Evolutionary conservation across 768 basidiomycete genomes (phyloP).

Genomic region (Pleurotus eryngii): DNA sequence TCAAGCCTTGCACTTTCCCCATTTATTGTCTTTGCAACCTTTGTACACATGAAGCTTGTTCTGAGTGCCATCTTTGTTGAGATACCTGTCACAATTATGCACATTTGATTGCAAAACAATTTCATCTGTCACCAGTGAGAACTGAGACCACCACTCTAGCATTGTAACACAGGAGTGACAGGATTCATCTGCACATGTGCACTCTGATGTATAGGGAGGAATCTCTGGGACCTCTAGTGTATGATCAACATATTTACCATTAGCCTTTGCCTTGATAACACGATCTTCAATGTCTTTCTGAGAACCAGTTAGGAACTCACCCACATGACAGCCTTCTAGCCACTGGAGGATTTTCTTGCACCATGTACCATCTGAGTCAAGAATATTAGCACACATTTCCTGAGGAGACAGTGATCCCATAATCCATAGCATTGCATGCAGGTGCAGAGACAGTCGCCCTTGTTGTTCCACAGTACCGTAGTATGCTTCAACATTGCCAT

Average conservation of each 20-base stretch:
- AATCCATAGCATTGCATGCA: not conserved
- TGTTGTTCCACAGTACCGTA: not conserved
- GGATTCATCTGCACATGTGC: conserved; percentile 8
- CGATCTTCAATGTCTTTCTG: conserved; percentile 12
- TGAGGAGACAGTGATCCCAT: not conserved
- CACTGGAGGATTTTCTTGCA: conserved; percentile 23
- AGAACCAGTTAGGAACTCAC: conserved; percentile 25
- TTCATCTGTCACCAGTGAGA: conserved; percentile 21
- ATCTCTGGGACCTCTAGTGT: conserved; percentile 17
- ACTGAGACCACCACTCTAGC: conserved; percentile 13
- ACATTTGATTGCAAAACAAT: conserved; percentile 25
- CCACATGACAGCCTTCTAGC: conserved; percentile 27
- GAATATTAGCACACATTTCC: not conserved
- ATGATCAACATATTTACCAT: conserved; percentile 17
- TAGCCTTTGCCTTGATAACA: not conserved
- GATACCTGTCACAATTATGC: conserved; percentile 19
- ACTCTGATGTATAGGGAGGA: conserved; percentile 12
- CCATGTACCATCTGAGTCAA: not conserved
- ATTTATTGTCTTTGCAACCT: no score
- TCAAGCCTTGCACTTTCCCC: conserved; percentile 17
- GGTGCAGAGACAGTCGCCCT: not conserved
- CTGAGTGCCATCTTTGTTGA: conserved; percentile 13
- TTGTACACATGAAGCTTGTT: conserved; percentile 3
- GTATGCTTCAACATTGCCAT: not conserved
- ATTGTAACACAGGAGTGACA: conserved; percentile 18